Base-by-base conservation (phyloP, 257 asterid species). In the Solanum stenotomum region DNA sequence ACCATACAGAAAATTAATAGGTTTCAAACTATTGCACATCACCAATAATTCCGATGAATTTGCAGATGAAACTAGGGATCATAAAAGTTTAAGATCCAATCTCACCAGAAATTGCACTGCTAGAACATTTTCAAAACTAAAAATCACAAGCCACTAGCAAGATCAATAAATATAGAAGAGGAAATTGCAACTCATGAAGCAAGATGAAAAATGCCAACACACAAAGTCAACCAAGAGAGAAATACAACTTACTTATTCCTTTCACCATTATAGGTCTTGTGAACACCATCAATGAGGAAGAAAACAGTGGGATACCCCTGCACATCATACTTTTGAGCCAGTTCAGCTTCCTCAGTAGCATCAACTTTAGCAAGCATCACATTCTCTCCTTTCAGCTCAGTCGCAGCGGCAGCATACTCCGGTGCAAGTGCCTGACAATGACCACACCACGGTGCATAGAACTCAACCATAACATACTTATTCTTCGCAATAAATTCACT, bases 331-430 rank as follows among this genome's bases (percentile, higher is more conserved):
- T 94, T 93, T 93, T 94, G 96, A 49, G 96, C 93, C 63, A 97
- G 91, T 52, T 93, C 98, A 78, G 87, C 91, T 91, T 93, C 98
- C 93, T 88, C 96, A 49, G 96, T 90, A 22, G 98, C 99, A 88
- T 97, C 99, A 72, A 97, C 99, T 92, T 96, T 97, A 5, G 98
- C 98, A 52, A 97, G 94, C 91, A 89, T 92, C 92, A 95, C 99
- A 84, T 89, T 90, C 90, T 87, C 92, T 75, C 79, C 92, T 89
- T 91, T 92, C 87, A 97, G 90, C 91, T 90, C 98, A 22, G 98
- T 95, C n/a, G 99, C 99, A 16, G 98, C 99, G 31, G 98, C 98
- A 4, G 99, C 99, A 72, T 93, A 97, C 92, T 97, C 99, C 91
- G 98, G 99, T 49, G 98, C 94, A 88, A 97, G 91, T 34, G 93